Conservation (phyloP, 2,329 filamentous ascomycete genomes). For the Trichoderma citrinoviride region DNA sequence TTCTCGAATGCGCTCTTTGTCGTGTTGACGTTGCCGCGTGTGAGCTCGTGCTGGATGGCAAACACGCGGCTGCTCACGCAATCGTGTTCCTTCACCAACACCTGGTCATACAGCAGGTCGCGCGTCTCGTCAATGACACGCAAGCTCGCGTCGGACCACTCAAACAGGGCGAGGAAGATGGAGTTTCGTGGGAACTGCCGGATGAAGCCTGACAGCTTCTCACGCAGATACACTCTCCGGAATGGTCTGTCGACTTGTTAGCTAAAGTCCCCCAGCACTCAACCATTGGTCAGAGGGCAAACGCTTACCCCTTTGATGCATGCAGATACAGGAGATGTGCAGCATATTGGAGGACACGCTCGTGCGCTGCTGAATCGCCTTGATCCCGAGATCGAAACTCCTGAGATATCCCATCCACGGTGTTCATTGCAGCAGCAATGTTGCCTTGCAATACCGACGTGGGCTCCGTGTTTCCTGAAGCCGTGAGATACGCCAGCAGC, state of each 20-base stretch:
- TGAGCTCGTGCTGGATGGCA: slow-evolving; percentile 51
- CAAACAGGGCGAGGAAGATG: slow-evolving; percentile 68
- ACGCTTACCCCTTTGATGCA: slow-evolving; percentile 52
- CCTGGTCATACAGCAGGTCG: slow-evolving; percentile 56
- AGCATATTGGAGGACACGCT: slow-evolving; percentile 67
- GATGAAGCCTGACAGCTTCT: slow-evolving; percentile 60
- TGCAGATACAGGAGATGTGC: slow-evolving; percentile 66
- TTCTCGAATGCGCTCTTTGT: slow-evolving; percentile 51
- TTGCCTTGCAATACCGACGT: slow-evolving; percentile 51
- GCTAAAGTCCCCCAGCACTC: too few species aligned
- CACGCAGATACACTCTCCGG: slow-evolving; percentile 63
- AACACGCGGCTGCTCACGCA: slow-evolving; percentile 47
- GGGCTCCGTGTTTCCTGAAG: slow-evolving; percentile 42
- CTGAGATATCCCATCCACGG: slow-evolving; percentile 42
- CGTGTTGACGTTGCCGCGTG: slow-evolving; percentile 48
- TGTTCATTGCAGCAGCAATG: slow-evolving; percentile 49
- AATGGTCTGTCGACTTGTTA: slow-evolving; percentile 51
- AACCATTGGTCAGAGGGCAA: background rate
- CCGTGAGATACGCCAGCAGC: slow-evolving; percentile 65
- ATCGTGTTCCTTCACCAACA: slow-evolving; percentile 43
- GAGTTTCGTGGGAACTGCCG: slow-evolving; percentile 70
- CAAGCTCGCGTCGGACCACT: slow-evolving; percentile 70
- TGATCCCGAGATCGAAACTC: slow-evolving; percentile 42
- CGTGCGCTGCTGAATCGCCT: slow-evolving; percentile 43
- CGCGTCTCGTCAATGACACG: slow-evolving; percentile 75